phyloP scores from a whole-genome alignment of 208 protist genomes.

The Acanthamoeba sp. region DNA sequence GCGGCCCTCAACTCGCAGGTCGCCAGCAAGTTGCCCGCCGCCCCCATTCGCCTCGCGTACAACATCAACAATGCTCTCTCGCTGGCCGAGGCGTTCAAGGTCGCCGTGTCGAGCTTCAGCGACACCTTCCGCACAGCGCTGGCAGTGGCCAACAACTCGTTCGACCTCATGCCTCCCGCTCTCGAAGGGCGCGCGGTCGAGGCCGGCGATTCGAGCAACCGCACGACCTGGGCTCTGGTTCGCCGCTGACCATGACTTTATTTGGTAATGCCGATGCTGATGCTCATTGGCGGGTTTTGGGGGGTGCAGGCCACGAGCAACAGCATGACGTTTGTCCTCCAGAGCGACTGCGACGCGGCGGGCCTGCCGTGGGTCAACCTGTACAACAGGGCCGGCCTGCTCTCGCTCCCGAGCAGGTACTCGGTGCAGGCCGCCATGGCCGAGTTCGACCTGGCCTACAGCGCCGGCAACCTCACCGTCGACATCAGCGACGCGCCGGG shows the following conservation, averaged over 20 bases:
- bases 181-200: background rate
- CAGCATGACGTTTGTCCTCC: background rate
- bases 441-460: background rate
- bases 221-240: background rate
- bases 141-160: background rate
- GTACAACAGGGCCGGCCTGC: conserved; percentile 29
- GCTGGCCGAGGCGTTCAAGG: background rate
- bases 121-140: background rate
- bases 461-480: conserved; percentile 24
- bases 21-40: background rate
- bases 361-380: background rate
- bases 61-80: background rate
- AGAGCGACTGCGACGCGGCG: background rate
- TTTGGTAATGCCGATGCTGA: background rate
- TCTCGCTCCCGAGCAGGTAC: background rate
- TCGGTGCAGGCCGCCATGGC: conserved; percentile 12
- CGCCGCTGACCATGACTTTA: too few species aligned
- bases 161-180: background rate
- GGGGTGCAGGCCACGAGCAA: background rate
- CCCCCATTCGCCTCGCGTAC: background rate
- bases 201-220: background rate
- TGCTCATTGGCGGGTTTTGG: too few species aligned
- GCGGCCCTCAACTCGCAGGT: background rate
- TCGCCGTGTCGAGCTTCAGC: conserved; percentile 6
- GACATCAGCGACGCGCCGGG: background rate